These are phyloP conservation scores for Alternaria conjuncta DNA, from an alignment of 2,329 filamentous ascomycete species.

Conservation along the genomic window DNA sequence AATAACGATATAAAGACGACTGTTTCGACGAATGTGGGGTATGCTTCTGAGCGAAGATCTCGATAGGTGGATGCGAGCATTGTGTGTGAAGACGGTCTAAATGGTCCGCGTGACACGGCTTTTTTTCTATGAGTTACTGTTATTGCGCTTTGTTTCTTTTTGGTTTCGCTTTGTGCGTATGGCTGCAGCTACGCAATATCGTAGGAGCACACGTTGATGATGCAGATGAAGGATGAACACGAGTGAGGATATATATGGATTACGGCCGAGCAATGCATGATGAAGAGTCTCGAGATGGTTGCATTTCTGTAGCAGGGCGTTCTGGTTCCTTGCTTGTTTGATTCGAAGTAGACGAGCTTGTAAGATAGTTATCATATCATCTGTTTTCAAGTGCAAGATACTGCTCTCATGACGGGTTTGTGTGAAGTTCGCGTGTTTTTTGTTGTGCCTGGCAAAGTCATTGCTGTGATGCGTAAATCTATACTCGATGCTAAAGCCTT, in stretches of 20 bases:
- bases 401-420: background rate
- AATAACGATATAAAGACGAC: slow-evolving; percentile 13
- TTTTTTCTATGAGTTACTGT: background rate
- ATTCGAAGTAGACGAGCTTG: slow-evolving; percentile 4
- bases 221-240: slow-evolving; percentile 11
- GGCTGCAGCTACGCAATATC: background rate
- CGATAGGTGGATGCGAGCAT: slow-evolving; percentile 2
- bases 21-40: slow-evolving; percentile 10
- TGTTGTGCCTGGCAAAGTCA: background rate
- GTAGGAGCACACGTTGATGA: slow-evolving; percentile 10
- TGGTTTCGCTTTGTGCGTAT: background rate
- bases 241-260: background rate
- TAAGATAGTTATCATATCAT: slow-evolving; percentile 7
- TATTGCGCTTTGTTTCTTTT: background rate
- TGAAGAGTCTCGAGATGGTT: background rate
- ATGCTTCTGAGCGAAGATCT: slow-evolving; percentile 1
- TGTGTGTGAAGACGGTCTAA: background rate
- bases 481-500: fast-evolving
- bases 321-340: background rate
- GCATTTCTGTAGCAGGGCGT: slow-evolving; percentile 8
- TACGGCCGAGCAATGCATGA: slow-evolving; percentile 7
- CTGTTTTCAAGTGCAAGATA: background rate
- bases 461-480: background rate
- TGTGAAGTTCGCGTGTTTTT: background rate
- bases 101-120: background rate